Percentiles rank a stretch among this genome's conserved stretches.
Conservation (phyloP, 2,329 filamentous ascomycete species). For the Cladobotryum mycophilum region DNA sequence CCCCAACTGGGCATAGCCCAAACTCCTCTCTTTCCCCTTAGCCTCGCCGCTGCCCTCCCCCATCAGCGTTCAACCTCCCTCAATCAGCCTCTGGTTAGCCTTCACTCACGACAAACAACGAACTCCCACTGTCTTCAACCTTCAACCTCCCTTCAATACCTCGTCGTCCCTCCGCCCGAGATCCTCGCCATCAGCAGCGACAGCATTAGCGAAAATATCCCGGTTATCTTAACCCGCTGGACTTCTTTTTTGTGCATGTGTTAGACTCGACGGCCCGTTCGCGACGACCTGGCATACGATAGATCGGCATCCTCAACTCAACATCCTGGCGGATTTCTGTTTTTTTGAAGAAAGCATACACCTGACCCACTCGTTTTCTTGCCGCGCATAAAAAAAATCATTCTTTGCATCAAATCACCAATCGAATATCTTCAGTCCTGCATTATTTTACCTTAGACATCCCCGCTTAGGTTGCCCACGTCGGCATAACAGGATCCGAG, state of each 20-base stretch:
- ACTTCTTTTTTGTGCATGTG: conserved; percentile 3
- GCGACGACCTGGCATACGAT: conserved; percentile 6
- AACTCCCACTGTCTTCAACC: conserved; percentile 13
- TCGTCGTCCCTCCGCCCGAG: background rate
- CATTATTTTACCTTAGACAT: background rate
- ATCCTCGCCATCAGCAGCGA: background rate
- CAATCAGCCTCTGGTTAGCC: conserved; percentile 15
- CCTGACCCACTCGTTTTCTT: background rate
- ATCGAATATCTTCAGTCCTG: conserved; percentile 2
- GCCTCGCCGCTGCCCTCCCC: conserved; percentile 10
- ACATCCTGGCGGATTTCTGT: background rate
- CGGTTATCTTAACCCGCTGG: background rate
- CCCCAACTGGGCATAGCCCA: conserved; percentile 13
- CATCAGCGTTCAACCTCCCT: conserved; percentile 22
- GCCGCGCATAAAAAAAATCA: background rate
- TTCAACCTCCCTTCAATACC: conserved; percentile 12
- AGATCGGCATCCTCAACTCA: conserved; percentile 1
- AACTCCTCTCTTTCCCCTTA: conserved; percentile 3
- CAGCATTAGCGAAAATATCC: background rate
- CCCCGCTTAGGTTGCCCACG: conserved; percentile 4
- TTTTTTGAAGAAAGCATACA: background rate
- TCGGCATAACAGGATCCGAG: conserved; percentile 2
- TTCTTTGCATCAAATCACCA: background rate
- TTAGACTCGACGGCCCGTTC: background rate
- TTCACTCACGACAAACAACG: background rate